phyloP scores from a whole-genome alignment of 192 early-diverging fungal genomes.

The Mortierella hygrophila region DNA sequence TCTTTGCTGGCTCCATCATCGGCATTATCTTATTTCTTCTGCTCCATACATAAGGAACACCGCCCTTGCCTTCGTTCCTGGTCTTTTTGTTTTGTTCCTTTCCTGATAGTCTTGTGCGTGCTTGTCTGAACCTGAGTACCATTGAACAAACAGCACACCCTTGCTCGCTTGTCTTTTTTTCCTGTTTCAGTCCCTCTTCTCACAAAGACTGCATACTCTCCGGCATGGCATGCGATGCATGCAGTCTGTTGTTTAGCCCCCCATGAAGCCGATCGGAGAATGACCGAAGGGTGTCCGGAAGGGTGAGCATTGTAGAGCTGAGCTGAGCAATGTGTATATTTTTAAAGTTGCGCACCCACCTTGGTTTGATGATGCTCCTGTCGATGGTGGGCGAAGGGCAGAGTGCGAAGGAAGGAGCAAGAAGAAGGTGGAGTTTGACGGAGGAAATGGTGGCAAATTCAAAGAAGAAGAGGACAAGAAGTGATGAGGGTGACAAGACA shows the following conservation, averaged over 20 bases:
- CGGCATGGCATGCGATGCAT: background rate
- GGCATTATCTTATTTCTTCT: background rate
- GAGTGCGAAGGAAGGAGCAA: background rate
- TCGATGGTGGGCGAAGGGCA: background rate
- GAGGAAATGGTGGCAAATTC: background rate
- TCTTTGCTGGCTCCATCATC: background rate
- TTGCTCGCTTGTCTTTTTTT: background rate
- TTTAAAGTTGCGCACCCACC: conserved; percentile 1
- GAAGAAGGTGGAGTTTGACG: background rate
- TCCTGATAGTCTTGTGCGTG: background rate
- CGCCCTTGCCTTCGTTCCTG: background rate
- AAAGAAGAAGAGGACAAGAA: background rate
- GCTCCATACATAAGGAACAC: background rate
- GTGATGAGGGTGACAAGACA: background rate
- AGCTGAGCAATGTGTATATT: background rate
- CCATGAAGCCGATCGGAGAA: background rate
- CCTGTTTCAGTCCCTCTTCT: background rate
- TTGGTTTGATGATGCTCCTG: conserved; percentile 2
- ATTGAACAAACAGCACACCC: background rate
- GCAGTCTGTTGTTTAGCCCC: background rate
- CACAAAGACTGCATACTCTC: background rate
- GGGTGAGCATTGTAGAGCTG: conserved; percentile 3
- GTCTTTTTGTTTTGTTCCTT: background rate
- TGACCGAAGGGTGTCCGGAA: background rate
- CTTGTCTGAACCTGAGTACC: background rate